phyloP scores from a whole-genome alignment of 495 filamentous ascomycete species.

The Talaromyces stipitatus region DNA sequence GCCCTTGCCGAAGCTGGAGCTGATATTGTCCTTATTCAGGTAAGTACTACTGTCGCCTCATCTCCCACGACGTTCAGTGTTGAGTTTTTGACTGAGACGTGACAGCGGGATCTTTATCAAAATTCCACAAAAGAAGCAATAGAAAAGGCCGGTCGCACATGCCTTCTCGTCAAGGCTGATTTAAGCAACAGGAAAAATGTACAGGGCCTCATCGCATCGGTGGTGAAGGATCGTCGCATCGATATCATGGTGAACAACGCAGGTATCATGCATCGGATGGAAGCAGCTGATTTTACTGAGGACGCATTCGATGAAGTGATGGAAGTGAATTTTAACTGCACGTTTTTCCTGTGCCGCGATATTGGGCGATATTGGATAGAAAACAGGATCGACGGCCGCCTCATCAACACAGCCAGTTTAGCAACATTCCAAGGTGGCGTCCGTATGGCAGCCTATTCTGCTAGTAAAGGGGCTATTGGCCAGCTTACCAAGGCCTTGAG shows the following conservation, averaged over 20 bases:
- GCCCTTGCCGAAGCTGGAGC: no score
- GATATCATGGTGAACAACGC: slow-evolving; percentile 21
- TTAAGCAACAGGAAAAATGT: background rate
- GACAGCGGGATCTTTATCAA: background rate
- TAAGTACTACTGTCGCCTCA: slow-evolving; percentile 4
- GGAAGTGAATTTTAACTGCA: slow-evolving; percentile 67
- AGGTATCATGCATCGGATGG: slow-evolving; percentile 7
- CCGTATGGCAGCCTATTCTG: slow-evolving; percentile 76
- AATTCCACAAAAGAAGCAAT: background rate
- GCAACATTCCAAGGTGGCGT: slow-evolving; percentile 79
- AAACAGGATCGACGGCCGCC: slow-evolving; percentile 17
- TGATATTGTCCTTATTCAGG: slow-evolving; percentile 52
- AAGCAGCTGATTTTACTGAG: background rate
- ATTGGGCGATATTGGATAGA: slow-evolving; percentile 13
- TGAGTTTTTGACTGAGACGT: background rate
- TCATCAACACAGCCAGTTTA: slow-evolving; percentile 69
- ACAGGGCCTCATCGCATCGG: background rate
- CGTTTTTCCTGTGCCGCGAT: slow-evolving; percentile 72
- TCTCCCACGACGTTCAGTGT: no score
- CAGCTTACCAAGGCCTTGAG: background rate
- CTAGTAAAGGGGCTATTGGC: slow-evolving; percentile 26
- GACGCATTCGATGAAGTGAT: slow-evolving; percentile 43
- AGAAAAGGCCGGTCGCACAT: background rate
- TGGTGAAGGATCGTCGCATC: slow-evolving; percentile 6
- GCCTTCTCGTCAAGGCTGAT: background rate